Evolutionary conservation across 1,139 yeast species (phyloP).

Genomic region (Protomyces inundatus): DNA sequence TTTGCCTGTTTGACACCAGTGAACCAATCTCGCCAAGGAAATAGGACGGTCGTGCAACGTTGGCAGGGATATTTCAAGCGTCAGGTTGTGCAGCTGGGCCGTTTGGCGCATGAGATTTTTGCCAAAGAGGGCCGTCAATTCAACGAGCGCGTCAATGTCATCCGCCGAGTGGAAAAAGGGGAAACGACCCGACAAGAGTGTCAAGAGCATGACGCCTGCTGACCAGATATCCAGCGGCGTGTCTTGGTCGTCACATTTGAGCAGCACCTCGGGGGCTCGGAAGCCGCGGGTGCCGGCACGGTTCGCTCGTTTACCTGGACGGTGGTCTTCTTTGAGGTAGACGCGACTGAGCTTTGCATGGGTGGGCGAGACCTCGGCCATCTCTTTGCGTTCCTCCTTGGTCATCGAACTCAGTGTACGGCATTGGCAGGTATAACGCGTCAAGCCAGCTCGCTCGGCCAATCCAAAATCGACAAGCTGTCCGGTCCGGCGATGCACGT

Average conservation of each 20-base stretch:
- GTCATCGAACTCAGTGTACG: conserved; percentile 13
- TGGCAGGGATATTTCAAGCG: conserved; percentile 63
- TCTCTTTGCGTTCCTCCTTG: conserved; percentile 12
- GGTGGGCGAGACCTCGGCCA: conserved; percentile 9
- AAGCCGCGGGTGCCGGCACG: conserved; percentile 98
- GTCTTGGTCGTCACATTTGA: conserved; percentile 80
- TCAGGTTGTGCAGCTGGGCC: conserved; percentile 83
- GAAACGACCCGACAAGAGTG: conserved; percentile 65
- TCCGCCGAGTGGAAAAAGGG: conserved; percentile 88
- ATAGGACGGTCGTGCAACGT: conserved; percentile 41
- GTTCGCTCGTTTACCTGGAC: conserved; percentile 89
- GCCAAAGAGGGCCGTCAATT: conserved; percentile 80
- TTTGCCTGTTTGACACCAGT: conserved; percentile 35
- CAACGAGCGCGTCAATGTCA: conserved; percentile 86
- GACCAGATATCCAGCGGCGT: conserved; percentile 84
- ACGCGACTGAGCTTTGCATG: conserved; percentile 48
- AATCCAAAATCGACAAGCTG: conserved; percentile 89
- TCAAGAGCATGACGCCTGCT: conserved; percentile 77
- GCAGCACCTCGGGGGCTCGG: conserved; percentile 87
- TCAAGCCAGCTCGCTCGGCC: conserved; percentile 50
- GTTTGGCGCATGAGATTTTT: conserved; percentile 63
- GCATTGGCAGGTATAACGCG: conserved; percentile 28
- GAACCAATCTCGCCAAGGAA: conserved; percentile 41
- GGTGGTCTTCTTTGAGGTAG: conserved; percentile 67
- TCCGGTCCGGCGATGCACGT: conserved; percentile 69